phyloP scores from a whole-genome alignment of 805 yeast species.

The Debaryomyces hansenii region DNA sequence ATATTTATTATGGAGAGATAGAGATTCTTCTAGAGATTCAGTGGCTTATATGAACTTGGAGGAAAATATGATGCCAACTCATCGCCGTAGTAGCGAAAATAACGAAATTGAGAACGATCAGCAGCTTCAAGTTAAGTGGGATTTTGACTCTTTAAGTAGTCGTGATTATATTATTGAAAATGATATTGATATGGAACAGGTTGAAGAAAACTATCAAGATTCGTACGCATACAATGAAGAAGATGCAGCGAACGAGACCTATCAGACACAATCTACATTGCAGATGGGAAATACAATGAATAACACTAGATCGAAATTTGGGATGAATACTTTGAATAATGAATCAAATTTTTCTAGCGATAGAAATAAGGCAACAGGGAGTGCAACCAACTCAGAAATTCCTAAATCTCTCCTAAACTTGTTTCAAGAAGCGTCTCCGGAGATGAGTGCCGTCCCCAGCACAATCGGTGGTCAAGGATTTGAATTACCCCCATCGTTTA shows the following conservation, averaged over 20 bases:
- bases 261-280: conserved; percentile 30
- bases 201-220: conserved; percentile 27
- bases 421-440: conserved; percentile 43
- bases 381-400: conserved; percentile 39
- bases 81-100: conserved; percentile 6
- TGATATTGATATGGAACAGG: conserved; percentile 49
- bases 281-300: conserved; percentile 12
- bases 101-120: conserved; percentile 10
- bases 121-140: conserved; percentile 69
- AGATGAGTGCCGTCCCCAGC: conserved; percentile 5
- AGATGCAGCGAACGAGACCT: conserved; percentile 14
- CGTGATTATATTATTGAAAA: conserved; percentile 73
- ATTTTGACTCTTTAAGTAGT: conserved; percentile 78
- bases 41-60: conserved; percentile 28
- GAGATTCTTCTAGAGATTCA: conserved; percentile 54
- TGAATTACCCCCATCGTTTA: conserved; percentile 12
- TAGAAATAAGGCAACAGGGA: not conserved
- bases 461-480: conserved; percentile 1
- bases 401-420: conserved; percentile 73
- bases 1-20: conserved; percentile 76
- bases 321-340: conserved; percentile 12
- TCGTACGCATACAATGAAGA: conserved; percentile 11
- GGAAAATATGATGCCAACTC: conserved; percentile 6
- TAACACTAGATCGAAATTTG: conserved; percentile 12
- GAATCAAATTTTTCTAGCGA: not conserved